Base-by-base conservation (phyloP, 441 rosid species). In the Dalechampia spathulata region DNA sequence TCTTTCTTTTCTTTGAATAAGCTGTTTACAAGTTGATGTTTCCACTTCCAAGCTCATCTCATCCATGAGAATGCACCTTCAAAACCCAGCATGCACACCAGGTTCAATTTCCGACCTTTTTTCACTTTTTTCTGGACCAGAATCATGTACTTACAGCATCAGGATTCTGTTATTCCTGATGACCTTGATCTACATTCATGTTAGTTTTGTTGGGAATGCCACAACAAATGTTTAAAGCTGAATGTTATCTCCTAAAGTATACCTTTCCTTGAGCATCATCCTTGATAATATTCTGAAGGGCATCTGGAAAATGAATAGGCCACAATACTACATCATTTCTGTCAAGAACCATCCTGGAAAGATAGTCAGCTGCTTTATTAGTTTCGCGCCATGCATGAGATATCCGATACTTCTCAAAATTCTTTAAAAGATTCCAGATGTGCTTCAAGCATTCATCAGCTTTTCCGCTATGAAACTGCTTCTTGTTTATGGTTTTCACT, bases 341-440 rank as follows among this genome's bases (percentile, higher is more conserved):
- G 12, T 40, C 13, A 2, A 64, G 59, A 58, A 41, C 47, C 79
- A 74, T 74, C 57, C 43, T 67, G 9, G 75, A 61, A 38, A 74
- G 72, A 46, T 57, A 41, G 55, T 74, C 79, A 16, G 79, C 75
- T 39, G 78, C 75, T 61, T 51, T 67, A 32, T 74, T 70, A 32
- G 68, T 67, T 58, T 74, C 78, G 1, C 78, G 68, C 75, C 73
- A 74, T 26, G 78, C 58, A 16, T 74, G 78, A 50, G 73, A 63
- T 19, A 74, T 63, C 10, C n/a, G 4, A 9, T 28, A 44, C 27
- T 21, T 42, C 27, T 70, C 66, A 43, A 74, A 70, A 57, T 47
- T 62, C 2, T 50, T 37, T 15, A 74, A 20, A 16, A 74, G 75
- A 15, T 8, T 15, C 75, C 73, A 62, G 6, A 74, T 64, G n/a